phyloP scores from a whole-genome alignment of 2,329 filamentous ascomycete genomes.

The Microdochium bolleyi region DNA sequence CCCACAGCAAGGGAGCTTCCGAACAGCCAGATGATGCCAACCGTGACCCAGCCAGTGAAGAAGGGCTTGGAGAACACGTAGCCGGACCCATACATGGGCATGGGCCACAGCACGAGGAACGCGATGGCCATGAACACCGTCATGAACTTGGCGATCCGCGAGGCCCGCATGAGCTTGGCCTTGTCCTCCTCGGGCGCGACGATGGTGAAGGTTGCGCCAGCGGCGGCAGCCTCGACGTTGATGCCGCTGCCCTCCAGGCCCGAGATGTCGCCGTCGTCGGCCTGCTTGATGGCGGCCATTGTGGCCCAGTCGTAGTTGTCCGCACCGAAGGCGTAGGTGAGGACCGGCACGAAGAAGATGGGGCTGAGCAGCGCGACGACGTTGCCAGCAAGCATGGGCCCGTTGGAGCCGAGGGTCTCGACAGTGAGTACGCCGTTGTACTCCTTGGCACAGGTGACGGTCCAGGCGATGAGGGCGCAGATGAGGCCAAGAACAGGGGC shows the following conservation, averaged over 20 bases:
- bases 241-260: neutral
- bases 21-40: conserved; percentile 73
- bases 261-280: conserved; percentile 2
- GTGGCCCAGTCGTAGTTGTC: conserved; percentile 8
- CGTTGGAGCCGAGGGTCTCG: conserved; percentile 66
- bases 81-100: conserved; percentile 18
- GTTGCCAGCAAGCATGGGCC: conserved; percentile 85
- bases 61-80: conserved; percentile 38
- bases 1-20: conserved; percentile 63
- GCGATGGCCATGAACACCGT: conserved; percentile 58
- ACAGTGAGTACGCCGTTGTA: conserved; percentile 60
- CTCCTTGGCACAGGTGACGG: conserved; percentile 63
- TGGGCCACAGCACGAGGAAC: conserved; percentile 18
- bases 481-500: conserved; percentile 60
- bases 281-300: conserved; percentile 16
- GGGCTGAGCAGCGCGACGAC: conserved; percentile 12
- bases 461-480: conserved; percentile 64
- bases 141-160: conserved; percentile 5
- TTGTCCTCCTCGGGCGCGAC: conserved; percentile 5
- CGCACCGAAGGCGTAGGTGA: conserved; percentile 6
- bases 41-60: conserved; percentile 71
- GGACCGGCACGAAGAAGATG: conserved; percentile 7
- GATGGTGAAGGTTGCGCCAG: neutral
- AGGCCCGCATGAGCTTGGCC: conserved; percentile 5
- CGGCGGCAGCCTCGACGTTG: conserved; percentile 27